Evolutionary conservation across 257 asterid species (phyloP), one percentile per base, ranked within the genome.

Genomic region (Apocynum venetum): DNA sequence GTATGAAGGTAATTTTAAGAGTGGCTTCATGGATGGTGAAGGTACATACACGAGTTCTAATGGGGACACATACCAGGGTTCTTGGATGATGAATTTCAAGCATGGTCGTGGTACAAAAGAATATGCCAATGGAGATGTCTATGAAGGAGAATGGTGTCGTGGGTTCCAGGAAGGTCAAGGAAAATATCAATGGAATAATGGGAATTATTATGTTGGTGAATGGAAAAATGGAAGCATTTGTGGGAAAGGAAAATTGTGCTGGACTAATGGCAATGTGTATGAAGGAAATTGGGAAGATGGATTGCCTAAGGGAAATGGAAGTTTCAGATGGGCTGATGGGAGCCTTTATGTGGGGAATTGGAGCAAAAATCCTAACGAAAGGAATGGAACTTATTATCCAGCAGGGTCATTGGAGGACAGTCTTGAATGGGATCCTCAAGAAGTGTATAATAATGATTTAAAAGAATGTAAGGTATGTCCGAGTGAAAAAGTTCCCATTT

Each of bases 1-100:
- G 76, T 94, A 94, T 43, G 95, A 91, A 25, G 98, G 98, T 0
- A 86, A 85, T 83, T 94, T 94, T 88, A 94, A 91, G 86, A 91
- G 90, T 35, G 98, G 98, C n/a, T 94, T 86, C 86, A 91, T 94
- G 97, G 97, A 94, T 77, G 98, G 98, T 2, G 97, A 92, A 19
- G 98, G 98, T 1, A 85, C 88, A 1, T 89, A 91, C 47, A 86
- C 93, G 1, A 91, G 89, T 9, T 86, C 97, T 2, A 82, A 80
- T 10, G 98, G 97, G 8, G 89, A 88, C 2, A 79, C 84, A 0
- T 94, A 89, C 60, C 84, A 38, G 12, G 98, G 98, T 15, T 84
- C 87, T 8, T 94, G 98, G 98, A 91, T 91, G 71, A 92, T 92
- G 98, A 91, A 94, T 75, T 71, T 92, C 31, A 94, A 83, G 75